Percentiles rank a stretch among this genome's conserved stretches.
These are phyloP conservation scores for Alternaria metachromatica DNA, from an alignment of 2,329 filamentous ascomycete genomes.

Conservation along the genomic window DNA sequence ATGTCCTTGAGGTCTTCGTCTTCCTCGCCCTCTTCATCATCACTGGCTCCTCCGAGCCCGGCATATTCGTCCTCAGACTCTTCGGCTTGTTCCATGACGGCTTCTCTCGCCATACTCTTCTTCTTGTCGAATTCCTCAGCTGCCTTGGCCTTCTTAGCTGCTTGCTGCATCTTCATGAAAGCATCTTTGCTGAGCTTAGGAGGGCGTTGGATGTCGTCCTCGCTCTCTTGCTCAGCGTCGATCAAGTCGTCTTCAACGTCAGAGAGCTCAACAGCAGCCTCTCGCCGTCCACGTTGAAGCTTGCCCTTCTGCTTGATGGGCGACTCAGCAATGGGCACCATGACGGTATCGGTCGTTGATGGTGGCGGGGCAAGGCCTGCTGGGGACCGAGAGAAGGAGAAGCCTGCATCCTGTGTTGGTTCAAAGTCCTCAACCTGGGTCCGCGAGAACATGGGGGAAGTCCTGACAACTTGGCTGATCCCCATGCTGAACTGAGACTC, in stretches of 20 bases:
- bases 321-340: conserved; percentile 65
- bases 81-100: conserved; percentile 92
- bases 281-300: conserved; percentile 56
- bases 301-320: conserved; percentile 69
- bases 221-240: conserved; percentile 23
- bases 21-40: conserved; percentile 81
- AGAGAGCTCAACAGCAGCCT: conserved; percentile 49
- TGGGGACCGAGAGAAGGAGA: conserved; percentile 72
- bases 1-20: conserved; percentile 80
- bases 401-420: conserved; percentile 81
- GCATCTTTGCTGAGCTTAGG: conserved; percentile 58
- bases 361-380: conserved; percentile 67
- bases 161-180: conserved; percentile 75
- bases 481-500: conserved; percentile 38
- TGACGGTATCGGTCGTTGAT: conserved; percentile 75
- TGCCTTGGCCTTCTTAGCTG: conserved; percentile 60
- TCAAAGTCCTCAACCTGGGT: conserved; percentile 76
- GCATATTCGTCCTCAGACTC: conserved; percentile 99
- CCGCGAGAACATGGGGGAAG: conserved; percentile 42
- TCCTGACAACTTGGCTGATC: conserved; percentile 47
- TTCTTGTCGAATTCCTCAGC: conserved; percentile 75
- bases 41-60: conserved; percentile 86
- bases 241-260: conserved; percentile 54
- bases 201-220: conserved; percentile 38
- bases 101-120: conserved; percentile 80